A percentile compares a stretch with the other conserved stretches of the same genome.
Evolutionary conservation across 495 filamentous ascomycete species (phyloP).

Genomic region (Diplogelasinospora grovesii): DNA sequence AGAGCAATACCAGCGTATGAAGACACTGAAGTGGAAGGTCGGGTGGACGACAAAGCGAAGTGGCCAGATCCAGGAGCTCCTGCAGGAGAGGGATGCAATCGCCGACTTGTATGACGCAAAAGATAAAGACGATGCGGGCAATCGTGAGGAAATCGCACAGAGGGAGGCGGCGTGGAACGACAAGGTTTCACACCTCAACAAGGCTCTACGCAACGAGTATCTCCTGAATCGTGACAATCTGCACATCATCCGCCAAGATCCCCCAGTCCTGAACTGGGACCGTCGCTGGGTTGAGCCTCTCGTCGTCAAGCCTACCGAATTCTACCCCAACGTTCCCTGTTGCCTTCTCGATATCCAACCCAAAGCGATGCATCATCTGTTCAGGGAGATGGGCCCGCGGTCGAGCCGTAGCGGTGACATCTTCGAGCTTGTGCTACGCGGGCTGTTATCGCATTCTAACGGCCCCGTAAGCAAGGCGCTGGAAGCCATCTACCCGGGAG

Average conservation of each 20-base stretch:
- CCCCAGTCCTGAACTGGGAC: conserved; percentile 55
- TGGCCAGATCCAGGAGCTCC: conserved; percentile 18
- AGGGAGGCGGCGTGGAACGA: conserved; percentile 17
- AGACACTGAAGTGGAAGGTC: conserved; percentile 19
- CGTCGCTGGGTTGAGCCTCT: conserved; percentile 49
- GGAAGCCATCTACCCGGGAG: conserved; percentile 30
- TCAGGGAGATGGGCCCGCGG: conserved; percentile 29
- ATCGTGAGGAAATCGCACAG: background rate
- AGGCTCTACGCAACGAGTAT: conserved; percentile 15
- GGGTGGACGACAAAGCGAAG: conserved; percentile 15
- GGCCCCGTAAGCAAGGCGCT: conserved; percentile 19
- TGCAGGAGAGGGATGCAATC: conserved; percentile 15
- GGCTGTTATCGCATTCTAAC: conserved; percentile 11
- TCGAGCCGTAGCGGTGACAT: conserved; percentile 28
- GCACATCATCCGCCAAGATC: conserved; percentile 32
- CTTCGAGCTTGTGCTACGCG: conserved; percentile 30
- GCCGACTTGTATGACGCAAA: background rate
- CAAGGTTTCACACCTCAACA: conserved; percentile 4
- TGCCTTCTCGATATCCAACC: conserved; percentile 43
- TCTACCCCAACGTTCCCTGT: conserved; percentile 43
- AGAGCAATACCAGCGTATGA: conserved; percentile 14
- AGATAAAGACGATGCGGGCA: background rate
- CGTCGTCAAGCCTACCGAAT: conserved; percentile 43
- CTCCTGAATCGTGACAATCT: conserved; percentile 40
- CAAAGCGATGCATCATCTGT: conserved; percentile 25